Conservation (phyloP, 805 yeast species). For the Pichia sporocuriosa region DNA sequence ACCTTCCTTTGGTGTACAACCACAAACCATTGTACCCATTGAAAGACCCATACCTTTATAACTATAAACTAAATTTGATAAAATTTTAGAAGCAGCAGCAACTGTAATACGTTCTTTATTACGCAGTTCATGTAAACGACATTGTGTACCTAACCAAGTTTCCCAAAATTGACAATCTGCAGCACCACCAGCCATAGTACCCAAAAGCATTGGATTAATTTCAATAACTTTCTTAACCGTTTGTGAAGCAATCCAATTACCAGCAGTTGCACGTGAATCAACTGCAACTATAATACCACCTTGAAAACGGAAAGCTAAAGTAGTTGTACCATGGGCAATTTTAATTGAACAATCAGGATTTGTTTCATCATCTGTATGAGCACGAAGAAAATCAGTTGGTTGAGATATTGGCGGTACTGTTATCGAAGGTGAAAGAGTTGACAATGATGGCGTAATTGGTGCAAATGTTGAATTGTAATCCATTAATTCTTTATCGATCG, state of each 20-base stretch:
- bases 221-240: conserved; percentile 96
- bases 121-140: conserved; percentile 88
- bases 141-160: conserved; percentile 96
- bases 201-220: conserved; percentile 89
- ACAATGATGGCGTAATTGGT: conserved; percentile 3
- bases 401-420: conserved; percentile 76
- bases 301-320: conserved; percentile 90
- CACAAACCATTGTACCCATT: conserved; percentile 99
- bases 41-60: conserved; percentile 98
- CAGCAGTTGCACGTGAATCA: conserved; percentile 97
- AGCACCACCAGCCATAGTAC: conserved; percentile 99
- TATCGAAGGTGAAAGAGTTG: conserved; percentile 49
- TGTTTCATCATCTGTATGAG: conserved; percentile 93
- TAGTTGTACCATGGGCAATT: conserved; percentile 98
- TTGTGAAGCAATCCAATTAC: conserved; percentile 96
- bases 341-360: conserved; percentile 94
- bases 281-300: conserved; percentile 96
- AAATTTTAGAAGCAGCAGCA: conserved; percentile 92
- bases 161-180: conserved; percentile 99
- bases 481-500: conserved; percentile 21
- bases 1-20: conserved; percentile 90
- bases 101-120: conserved; percentile 93
- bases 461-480: conserved; percentile 13
- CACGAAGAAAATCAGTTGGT: conserved; percentile 89
- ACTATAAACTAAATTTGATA: conserved; percentile 81